Conservation (phyloP, 139 green algal genomes). For the Coccomyxa sp. region DNA sequence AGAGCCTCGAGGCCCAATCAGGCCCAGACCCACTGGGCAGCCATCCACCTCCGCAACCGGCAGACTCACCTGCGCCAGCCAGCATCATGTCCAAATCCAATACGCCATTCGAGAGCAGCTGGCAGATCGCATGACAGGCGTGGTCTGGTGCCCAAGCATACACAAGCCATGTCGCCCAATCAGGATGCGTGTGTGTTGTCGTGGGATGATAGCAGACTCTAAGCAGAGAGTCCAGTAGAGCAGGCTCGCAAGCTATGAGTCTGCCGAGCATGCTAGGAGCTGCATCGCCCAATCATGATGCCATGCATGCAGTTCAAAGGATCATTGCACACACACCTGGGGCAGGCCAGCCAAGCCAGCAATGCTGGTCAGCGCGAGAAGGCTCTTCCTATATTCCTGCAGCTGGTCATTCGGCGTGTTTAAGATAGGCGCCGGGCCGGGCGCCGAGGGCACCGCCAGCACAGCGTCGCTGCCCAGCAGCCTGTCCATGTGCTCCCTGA, state of each 20-base stretch:
- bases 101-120: background rate
- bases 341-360: constrained; percentile 78
- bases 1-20: constrained; percentile 66
- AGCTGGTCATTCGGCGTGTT: constrained; percentile 43
- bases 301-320: too few species aligned
- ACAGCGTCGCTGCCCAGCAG: constrained; percentile 61
- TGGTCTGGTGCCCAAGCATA: background rate
- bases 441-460: constrained; percentile 66
- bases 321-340: too few species aligned
- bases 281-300: too few species aligned
- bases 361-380: constrained; percentile 75
- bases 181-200: too few species aligned
- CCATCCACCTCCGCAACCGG: constrained; percentile 62
- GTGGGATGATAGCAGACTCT: too few species aligned
- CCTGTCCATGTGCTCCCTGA: constrained; percentile 42
- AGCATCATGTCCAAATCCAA: too few species aligned
- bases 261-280: background rate
- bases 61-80: constrained; percentile 53
- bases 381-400: constrained; percentile 50
- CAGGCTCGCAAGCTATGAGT: background rate
- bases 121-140: background rate
- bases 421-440: constrained; percentile 64
- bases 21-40: constrained; percentile 70
- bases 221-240: background rate
- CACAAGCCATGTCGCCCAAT: background rate